A percentile compares a stretch with the other conserved stretches of the same genome.
These are phyloP conservation scores for Kodamaea ohmeri DNA, from an alignment of 1,139 yeast genomes.

Conservation along the genomic window DNA sequence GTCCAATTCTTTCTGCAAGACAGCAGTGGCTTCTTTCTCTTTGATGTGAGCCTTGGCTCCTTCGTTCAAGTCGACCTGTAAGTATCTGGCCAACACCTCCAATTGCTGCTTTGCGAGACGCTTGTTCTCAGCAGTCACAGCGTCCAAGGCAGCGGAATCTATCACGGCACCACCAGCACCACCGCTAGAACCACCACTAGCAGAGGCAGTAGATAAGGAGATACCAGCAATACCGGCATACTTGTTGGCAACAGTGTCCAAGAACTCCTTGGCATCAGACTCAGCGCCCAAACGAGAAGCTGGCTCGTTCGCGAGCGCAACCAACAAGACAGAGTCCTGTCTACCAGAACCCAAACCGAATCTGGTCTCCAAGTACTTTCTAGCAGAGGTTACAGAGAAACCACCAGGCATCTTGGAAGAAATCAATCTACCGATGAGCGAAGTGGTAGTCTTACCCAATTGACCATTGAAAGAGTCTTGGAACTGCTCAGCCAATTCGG, in stretches of 20 bases:
- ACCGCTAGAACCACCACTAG: slow-evolving; percentile 49
- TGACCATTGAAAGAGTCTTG: slow-evolving; percentile 86
- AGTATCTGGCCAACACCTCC: slow-evolving; percentile 91
- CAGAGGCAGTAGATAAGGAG: slow-evolving; percentile 61
- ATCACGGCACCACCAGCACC: slow-evolving; percentile 83
- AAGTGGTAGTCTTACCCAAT: slow-evolving; percentile 89
- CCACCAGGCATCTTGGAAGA: slow-evolving; percentile 99
- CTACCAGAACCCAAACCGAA: slow-evolving; percentile 93
- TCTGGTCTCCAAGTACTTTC: slow-evolving; percentile 85
- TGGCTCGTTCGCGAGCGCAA: slow-evolving; percentile 88
- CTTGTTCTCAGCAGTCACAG: slow-evolving; percentile 85
- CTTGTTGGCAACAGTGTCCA: slow-evolving; percentile 78
- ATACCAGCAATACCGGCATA: slow-evolving; percentile 84
- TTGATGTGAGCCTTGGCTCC: slow-evolving; percentile 85
- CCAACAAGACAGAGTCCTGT: slow-evolving; percentile 83
- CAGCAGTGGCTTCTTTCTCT: slow-evolving; percentile 83
- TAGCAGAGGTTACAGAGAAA: slow-evolving; percentile 83
- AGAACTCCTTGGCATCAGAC: slow-evolving; percentile 83
- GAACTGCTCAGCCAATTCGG: slow-evolving; percentile 91
- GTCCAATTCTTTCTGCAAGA: slow-evolving; percentile 86
- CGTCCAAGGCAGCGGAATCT: slow-evolving; percentile 96
- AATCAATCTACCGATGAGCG: slow-evolving; percentile 85
- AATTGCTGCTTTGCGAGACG: slow-evolving; percentile 91
- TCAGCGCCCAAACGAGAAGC: slow-evolving; percentile 83
- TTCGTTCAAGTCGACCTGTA: slow-evolving; percentile 84